phyloP scores from a whole-genome alignment of 805 yeast genomes.

The Wickerhamiella australiensis region DNA sequence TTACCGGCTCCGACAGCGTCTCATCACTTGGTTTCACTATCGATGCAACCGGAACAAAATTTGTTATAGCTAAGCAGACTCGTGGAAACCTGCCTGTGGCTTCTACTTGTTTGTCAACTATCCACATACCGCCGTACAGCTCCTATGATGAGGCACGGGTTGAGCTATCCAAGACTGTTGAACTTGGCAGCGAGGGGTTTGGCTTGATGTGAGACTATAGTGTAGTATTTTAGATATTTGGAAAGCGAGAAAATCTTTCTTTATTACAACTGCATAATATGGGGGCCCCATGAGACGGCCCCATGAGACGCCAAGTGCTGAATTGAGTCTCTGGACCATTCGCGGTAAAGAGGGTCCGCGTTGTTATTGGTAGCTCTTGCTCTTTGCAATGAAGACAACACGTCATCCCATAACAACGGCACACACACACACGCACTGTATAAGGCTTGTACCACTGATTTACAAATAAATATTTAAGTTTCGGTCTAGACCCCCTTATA shows the following conservation, averaged over 20 bases:
- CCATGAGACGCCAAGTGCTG: no score
- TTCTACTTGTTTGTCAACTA: background rate
- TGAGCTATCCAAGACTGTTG: background rate
- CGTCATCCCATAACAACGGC: no score
- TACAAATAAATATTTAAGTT: background rate
- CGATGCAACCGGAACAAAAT: background rate
- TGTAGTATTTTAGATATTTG: no score
- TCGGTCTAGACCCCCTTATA: constrained; percentile 49
- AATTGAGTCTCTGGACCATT: no score
- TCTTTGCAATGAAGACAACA: no score
- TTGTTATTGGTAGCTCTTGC: no score
- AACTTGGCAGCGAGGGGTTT: background rate
- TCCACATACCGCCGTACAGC: background rate
- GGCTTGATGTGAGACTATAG: background rate
- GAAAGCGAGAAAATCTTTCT: no score
- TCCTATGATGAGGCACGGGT: background rate
- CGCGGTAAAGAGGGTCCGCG: no score
- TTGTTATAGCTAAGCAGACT: background rate
- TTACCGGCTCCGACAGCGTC: constrained; percentile 53
- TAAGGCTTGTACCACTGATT: no score
- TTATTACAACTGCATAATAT: no score
- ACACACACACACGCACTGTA: no score
- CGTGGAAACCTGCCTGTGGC: background rate
- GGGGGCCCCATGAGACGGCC: no score
- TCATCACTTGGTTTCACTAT: background rate